Evolutionary conservation across 148 eudicot species (phyloP).

Genomic region (Camellia granthamiana): DNA sequence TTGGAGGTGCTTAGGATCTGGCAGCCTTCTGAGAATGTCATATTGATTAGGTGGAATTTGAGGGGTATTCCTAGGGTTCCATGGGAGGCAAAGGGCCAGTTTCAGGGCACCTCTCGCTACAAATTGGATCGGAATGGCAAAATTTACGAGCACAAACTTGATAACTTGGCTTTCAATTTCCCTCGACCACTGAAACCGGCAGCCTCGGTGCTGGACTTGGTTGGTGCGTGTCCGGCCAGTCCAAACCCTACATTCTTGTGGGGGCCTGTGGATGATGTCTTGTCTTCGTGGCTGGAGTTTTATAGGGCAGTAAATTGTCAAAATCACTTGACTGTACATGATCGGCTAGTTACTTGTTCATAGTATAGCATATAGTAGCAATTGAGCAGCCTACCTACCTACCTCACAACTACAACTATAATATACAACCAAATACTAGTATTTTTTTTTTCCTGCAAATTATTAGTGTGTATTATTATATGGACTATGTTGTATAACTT

Average conservation of each 20-base stretch:
- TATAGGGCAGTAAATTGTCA: conserved; percentile 61
- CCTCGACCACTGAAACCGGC: conserved; percentile 62
- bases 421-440: background rate
- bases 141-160: conserved; percentile 84
- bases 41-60: conserved; percentile 68
- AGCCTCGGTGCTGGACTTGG: conserved; percentile 66
- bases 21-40: conserved; percentile 78
- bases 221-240: conserved; percentile 61
- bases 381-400: background rate
- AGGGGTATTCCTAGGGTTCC: conserved; percentile 81
- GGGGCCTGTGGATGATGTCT: conserved; percentile 32
- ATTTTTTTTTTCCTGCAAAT: background rate
- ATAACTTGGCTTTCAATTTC: conserved; percentile 76
- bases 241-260: conserved; percentile 72
- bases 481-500: background rate
- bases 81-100: conserved; percentile 80
- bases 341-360: conserved; percentile 54
- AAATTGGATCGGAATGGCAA: conserved; percentile 77
- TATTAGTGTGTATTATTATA: background rate
- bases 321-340: conserved; percentile 31
- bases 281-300: conserved; percentile 67
- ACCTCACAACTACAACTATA: background rate
- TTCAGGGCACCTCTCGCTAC: conserved; percentile 77
- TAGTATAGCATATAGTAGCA: conserved; percentile 12
- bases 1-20: conserved; percentile 62